phyloP scores from a whole-genome alignment of 768 basidiomycete species.

The Xerocomus potaroensis region DNA sequence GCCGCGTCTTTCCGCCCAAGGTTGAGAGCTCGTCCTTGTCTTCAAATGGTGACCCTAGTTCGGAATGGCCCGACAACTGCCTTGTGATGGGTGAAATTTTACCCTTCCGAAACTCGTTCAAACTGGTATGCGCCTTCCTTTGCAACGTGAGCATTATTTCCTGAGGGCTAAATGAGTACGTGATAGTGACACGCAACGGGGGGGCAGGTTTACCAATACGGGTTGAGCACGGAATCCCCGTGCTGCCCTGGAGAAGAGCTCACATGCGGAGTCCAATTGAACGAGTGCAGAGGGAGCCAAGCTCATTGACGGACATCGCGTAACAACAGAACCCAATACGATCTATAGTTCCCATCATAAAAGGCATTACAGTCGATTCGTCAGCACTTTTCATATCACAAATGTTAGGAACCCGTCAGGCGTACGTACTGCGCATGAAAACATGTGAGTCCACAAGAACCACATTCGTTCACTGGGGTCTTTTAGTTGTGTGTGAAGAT shows the following conservation, averaged over 20 bases:
- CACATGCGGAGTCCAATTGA: slow-evolving; percentile 71
- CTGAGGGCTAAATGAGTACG: slow-evolving; percentile 32
- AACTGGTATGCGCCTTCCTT: slow-evolving; percentile 59
- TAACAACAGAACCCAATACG: slow-evolving; percentile 70
- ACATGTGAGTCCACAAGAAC: slow-evolving; percentile 45
- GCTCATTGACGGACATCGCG: slow-evolving; percentile 75
- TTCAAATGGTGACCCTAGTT: slow-evolving; percentile 41
- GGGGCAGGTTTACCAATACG: slow-evolving; percentile 48
- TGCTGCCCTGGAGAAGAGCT: slow-evolving; percentile 68
- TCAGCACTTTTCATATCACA: slow-evolving; percentile 15
- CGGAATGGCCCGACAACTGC: slow-evolving; percentile 32
- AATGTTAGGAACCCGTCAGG: slow-evolving; percentile 4
- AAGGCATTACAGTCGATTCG: slow-evolving; percentile 2
- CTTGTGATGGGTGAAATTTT: slow-evolving; percentile 42
- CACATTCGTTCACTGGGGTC: slow-evolving; percentile 62
- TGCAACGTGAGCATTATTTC: slow-evolving; percentile 61
- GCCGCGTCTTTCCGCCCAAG: slow-evolving; percentile 62
- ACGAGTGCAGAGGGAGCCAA: slow-evolving; percentile 69
- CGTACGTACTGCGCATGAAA: slow-evolving; percentile 59
- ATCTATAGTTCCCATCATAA: slow-evolving; percentile 36
- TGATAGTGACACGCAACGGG: not conserved
- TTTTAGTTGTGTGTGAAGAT: slow-evolving; percentile 59
- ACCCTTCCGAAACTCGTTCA: slow-evolving; percentile 61
- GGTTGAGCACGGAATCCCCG: slow-evolving; percentile 59
- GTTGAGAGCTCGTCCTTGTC: slow-evolving; percentile 62